Base-by-base conservation (phyloP, 208 protist genomes). In the Trypanosoma brucei region DNA sequence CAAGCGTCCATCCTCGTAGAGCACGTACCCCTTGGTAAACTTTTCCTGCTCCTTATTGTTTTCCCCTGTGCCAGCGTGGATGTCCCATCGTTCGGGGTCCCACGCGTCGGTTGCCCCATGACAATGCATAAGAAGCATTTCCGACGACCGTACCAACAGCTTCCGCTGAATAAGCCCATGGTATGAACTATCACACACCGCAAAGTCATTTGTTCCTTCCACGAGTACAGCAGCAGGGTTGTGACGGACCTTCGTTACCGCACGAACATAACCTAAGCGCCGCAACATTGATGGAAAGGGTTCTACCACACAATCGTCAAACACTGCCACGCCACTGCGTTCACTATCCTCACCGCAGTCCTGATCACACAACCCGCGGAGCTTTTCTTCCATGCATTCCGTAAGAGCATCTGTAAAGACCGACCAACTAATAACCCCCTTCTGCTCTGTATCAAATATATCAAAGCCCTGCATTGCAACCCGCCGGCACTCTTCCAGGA, bases 231-330 rank as follows among this genome's bases (percentile, higher is more conserved):
- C 64, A 30, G 82, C 80, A 0, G 59, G 58, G 77, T 75, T 86
- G 69, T 84, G 68, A 4, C 78, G 71, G 13, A 92, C 71, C 42
- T 80, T 82, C 9, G 70, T 69, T 0, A 77, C 73, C 42, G 61
- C 54, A 9, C 77, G 78, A 48, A 74, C 65, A 72, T 92, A 92
- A 39, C 85, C 85, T 2, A 83, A 73, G 22, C 74, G 75, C 45
- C 55, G 60, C 55, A 92, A 54, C 33, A 75, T 46, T 2, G 73
- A 59, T 31, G 85, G 71, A 49, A 92, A 78, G 30, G 79, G 70
- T 62, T 86, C 82, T 13, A 88, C 73, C 4, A 83, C 68, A 60
- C 86, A 89, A 22, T 79, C 72, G 59, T 92, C 85, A 64, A 92
- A 89, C 8, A 89, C 78, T 40, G 70, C 80, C 14, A 82, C 79